Conservation (phyloP, 805 yeast species). For the Candida ovalis region DNA sequence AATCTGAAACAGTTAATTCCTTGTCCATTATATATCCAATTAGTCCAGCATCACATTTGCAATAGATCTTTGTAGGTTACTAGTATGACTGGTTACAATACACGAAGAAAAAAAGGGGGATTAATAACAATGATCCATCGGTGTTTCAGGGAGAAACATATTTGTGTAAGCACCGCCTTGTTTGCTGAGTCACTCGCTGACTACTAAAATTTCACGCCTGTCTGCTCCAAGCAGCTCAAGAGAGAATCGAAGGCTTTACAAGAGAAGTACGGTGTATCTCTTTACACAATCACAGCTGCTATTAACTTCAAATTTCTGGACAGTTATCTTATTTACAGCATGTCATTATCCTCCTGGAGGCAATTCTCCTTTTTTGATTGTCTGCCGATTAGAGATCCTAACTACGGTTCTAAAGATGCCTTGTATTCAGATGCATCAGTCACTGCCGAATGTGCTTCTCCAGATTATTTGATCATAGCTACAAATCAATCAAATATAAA, state of each 20-base stretch:
- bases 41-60: not conserved
- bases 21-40: not conserved
- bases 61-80: not conserved
- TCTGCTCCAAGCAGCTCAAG: not conserved
- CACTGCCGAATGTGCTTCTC: conserved; percentile 58
- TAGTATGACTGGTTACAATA: not conserved
- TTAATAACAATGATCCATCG: not conserved
- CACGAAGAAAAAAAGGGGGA: not conserved
- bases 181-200: not conserved
- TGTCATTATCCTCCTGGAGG: conserved; percentile 38
- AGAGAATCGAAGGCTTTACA: too few species aligned
- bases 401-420: conserved; percentile 53
- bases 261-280: too few species aligned
- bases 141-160: too few species aligned
- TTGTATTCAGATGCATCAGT: conserved; percentile 78
- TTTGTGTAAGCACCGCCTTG: too few species aligned
- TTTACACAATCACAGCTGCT: too few species aligned
- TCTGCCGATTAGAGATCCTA: conserved; percentile 82
- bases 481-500: conserved; percentile 50
- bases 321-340: conserved; percentile 6
- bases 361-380: conserved; percentile 85
- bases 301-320: too few species aligned
- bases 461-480: conserved; percentile 56
- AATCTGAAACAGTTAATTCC: too few species aligned
- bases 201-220: not conserved